A percentile compares a stretch with the other conserved stretches of the same genome.
Evolutionary conservation across 2,329 filamentous ascomycete species (phyloP).

Genomic region (Emergomyces pasteurianus): DNA sequence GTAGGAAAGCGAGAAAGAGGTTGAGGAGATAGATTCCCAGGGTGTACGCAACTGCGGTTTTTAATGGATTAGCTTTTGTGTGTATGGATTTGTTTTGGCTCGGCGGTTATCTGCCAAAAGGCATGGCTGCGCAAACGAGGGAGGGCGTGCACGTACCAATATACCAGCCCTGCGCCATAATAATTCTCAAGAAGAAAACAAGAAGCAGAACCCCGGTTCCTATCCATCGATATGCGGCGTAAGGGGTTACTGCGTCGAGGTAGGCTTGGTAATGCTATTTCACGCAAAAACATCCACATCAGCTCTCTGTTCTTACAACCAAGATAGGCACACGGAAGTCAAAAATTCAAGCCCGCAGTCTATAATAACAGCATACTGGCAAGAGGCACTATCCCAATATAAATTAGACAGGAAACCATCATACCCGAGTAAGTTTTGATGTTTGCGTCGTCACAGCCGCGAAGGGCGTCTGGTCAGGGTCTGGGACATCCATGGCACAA

Average conservation of each 20-base stretch:
- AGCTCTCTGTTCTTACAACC: not conserved
- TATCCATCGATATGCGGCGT: constrained; percentile 78
- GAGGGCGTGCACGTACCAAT: constrained; percentile 53
- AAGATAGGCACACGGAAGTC: not conserved
- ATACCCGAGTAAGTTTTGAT: constrained; percentile 32
- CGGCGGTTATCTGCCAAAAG: no score
- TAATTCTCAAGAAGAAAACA: constrained; percentile 78
- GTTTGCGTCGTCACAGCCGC: constrained; percentile 80
- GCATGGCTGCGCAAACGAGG: not conserved
- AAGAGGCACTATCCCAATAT: not conserved
- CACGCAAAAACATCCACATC: not conserved
- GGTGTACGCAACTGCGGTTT: constrained; percentile 70
- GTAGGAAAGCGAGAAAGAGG: constrained; percentile 95
- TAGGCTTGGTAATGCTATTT: constrained; percentile 81
- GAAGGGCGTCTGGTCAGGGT: constrained; percentile 86
- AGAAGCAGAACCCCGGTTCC: constrained; percentile 65
- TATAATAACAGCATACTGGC: not conserved
- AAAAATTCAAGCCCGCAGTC: not conserved
- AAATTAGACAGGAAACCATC: constrained; percentile 11
- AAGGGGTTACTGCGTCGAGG: constrained; percentile 87
- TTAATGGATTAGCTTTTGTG: not conserved
- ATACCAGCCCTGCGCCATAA: constrained; percentile 95
- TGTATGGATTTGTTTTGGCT: not conserved
- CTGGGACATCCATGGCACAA: constrained; percentile 62
- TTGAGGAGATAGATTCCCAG: constrained; percentile 98